A percentile compares a stretch with the other conserved stretches of the same genome.
phyloP scores from a whole-genome alignment of 1,284 basidiomycete species.

The Malassezia psittaci region DNA sequence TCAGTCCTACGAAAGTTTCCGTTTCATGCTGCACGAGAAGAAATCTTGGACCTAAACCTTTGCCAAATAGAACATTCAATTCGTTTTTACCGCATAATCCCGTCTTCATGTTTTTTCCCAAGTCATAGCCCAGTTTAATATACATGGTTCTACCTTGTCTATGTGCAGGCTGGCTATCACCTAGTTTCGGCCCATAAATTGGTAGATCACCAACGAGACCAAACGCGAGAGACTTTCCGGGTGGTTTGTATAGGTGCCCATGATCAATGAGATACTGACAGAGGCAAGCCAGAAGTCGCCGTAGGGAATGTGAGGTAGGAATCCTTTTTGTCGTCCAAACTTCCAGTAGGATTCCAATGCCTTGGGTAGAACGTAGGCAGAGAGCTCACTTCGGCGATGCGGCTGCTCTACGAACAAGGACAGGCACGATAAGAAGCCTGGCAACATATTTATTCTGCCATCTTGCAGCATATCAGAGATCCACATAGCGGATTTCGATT shows the following conservation, averaged over 20 bases:
- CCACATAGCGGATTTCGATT: not conserved
- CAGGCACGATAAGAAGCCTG: constrained; percentile 66
- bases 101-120: too few relatives aligned
- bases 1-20: constrained; percentile 45
- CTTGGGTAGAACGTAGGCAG: constrained; percentile 92
- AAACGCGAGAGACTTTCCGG: constrained; percentile 78
- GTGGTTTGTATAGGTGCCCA: constrained; percentile 72
- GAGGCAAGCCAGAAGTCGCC: constrained; percentile 60
- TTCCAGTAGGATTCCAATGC: constrained; percentile 62
- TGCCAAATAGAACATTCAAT: not conserved
- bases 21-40: constrained; percentile 38
- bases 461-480: not conserved
- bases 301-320: constrained; percentile 60
- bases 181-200: constrained; percentile 50
- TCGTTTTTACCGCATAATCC: not conserved
- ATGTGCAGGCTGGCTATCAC: not conserved
- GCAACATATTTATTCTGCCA: constrained; percentile 56
- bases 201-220: constrained; percentile 75
- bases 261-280: constrained; percentile 78
- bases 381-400: constrained; percentile 67
- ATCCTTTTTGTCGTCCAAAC: constrained; percentile 63
- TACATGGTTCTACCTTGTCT: too few relatives aligned
- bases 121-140: too few relatives aligned
- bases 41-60: not conserved
- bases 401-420: constrained; percentile 79